Conservation (phyloP, 805 yeast species). For the Hanseniaspora guilliermondii region DNA sequence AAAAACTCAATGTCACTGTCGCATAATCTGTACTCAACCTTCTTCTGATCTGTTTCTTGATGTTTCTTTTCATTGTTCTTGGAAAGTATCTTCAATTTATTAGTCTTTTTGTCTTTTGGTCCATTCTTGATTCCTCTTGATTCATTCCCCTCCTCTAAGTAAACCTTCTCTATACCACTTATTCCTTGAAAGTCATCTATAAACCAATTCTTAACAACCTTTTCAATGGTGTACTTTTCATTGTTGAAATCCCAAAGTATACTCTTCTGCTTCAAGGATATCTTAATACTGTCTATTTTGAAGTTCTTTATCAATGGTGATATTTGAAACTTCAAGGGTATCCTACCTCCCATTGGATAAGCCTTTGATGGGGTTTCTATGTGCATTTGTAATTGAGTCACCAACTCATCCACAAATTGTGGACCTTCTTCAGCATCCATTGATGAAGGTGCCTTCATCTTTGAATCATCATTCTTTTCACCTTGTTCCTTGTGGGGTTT, state of each 20-base stretch:
- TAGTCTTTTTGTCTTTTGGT: background rate
- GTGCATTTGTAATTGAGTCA: constrained; percentile 5
- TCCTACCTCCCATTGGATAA: constrained; percentile 6
- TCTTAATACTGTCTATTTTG: background rate
- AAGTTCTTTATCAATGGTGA: constrained; percentile 8
- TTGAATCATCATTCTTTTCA: no score
- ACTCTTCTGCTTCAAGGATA: background rate
- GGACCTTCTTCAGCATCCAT: background rate
- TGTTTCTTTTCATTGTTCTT: background rate
- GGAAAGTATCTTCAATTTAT: background rate
- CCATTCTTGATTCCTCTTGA: background rate
- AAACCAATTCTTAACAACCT: background rate
- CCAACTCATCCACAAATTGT: background rate
- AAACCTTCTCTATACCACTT: constrained; percentile 1
- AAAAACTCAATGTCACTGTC: constrained; percentile 34
- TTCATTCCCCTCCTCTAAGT: background rate
- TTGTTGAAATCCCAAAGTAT: constrained; percentile 8
- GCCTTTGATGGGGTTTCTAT: constrained; percentile 11
- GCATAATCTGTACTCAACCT: background rate
- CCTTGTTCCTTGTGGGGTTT: background rate
- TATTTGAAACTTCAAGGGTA: constrained; percentile 6
- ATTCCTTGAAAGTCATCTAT: background rate
- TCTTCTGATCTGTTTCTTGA: background rate
- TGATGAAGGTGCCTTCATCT: background rate
- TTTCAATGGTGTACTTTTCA: constrained; percentile 1